Conservation (phyloP, 1,139 yeast genomes). For the Hyphopichia burtonii region DNA sequence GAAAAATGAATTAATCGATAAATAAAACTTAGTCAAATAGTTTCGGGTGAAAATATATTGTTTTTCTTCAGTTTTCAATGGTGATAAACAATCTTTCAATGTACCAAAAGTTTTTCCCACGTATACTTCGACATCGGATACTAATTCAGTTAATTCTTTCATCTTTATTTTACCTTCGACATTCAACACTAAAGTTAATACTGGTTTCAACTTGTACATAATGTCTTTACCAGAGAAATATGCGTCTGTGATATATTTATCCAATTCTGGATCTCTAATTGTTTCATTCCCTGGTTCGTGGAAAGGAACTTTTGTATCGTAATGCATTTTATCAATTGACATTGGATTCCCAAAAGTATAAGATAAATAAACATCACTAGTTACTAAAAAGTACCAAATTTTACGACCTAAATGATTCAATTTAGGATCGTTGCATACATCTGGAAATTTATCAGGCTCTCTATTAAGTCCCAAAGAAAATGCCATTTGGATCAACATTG, state of each 20-base stretch:
- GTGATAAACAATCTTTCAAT: conserved; percentile 20
- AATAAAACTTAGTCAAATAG: conserved; percentile 24
- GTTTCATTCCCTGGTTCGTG: conserved; percentile 23
- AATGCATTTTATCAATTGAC: conserved; percentile 16
- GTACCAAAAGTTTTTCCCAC: conserved; percentile 18
- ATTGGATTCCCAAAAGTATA: conserved; percentile 30
- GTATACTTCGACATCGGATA: conserved; percentile 20
- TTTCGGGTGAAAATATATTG: conserved; percentile 19
- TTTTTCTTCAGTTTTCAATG: conserved; percentile 14
- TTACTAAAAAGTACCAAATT: conserved; percentile 32
- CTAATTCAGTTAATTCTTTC: conserved; percentile 19
- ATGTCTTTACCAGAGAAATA: conserved; percentile 8
- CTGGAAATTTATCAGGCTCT: conserved; percentile 32
- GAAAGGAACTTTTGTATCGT: conserved; percentile 29
- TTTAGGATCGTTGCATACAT: conserved; percentile 20
- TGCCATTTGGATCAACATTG: conserved; percentile 40
- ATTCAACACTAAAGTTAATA: conserved; percentile 19
- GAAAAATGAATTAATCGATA: conserved; percentile 32
- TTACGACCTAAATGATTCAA: conserved; percentile 33
- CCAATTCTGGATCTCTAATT: conserved; percentile 19
- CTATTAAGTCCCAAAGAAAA: conserved; percentile 46
- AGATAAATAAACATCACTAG: conserved; percentile 26
- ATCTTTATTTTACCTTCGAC: conserved; percentile 21
- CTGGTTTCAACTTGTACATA: conserved; percentile 5
- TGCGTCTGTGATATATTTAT: conserved; percentile 19